Evolutionary conservation across 2,329 filamentous ascomycete genomes (phyloP).

Genomic region (Trichoderma lentiforme): DNA sequence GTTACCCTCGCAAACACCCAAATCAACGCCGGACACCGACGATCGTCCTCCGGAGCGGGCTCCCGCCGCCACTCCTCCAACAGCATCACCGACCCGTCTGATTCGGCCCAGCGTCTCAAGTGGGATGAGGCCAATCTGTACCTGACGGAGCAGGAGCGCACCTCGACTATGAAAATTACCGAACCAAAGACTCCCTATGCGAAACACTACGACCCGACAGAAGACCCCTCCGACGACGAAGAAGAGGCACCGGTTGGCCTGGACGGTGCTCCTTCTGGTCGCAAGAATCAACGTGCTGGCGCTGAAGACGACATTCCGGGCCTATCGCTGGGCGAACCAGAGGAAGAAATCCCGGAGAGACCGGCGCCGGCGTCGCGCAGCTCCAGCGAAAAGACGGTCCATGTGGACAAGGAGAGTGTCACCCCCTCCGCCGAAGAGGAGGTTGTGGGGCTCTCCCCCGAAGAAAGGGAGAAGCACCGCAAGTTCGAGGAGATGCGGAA

Average conservation of each 20-base stretch:
- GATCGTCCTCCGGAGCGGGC: constrained; percentile 66
- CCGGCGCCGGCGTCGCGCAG: constrained; percentile 35
- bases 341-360: constrained; percentile 61
- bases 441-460: constrained; percentile 53
- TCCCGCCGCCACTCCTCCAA: constrained; percentile 70
- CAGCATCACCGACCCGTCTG: constrained; percentile 42
- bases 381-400: constrained; percentile 65
- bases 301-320: constrained; percentile 79
- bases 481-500: constrained; percentile 89
- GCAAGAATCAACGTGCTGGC: constrained; percentile 38
- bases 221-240: constrained; percentile 78
- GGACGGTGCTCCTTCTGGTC: constrained; percentile 28
- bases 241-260: constrained; percentile 30
- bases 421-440: constrained; percentile 58
- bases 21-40: constrained; percentile 86
- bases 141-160: constrained; percentile 92
- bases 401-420: constrained; percentile 66
- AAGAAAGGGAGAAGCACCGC: constrained; percentile 86
- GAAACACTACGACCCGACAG: constrained; percentile 81
- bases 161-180: constrained; percentile 96
- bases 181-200: constrained; percentile 98
- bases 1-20: constrained; percentile 92
- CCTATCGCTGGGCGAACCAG: constrained; percentile 87
- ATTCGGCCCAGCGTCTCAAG: constrained; percentile 72
- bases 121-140: constrained; percentile 99